A percentile compares a stretch with the other conserved stretches of the same genome.
Evolutionary conservation across 345 rosid species (phyloP).

Genomic region (Salix koriyanagi): DNA sequence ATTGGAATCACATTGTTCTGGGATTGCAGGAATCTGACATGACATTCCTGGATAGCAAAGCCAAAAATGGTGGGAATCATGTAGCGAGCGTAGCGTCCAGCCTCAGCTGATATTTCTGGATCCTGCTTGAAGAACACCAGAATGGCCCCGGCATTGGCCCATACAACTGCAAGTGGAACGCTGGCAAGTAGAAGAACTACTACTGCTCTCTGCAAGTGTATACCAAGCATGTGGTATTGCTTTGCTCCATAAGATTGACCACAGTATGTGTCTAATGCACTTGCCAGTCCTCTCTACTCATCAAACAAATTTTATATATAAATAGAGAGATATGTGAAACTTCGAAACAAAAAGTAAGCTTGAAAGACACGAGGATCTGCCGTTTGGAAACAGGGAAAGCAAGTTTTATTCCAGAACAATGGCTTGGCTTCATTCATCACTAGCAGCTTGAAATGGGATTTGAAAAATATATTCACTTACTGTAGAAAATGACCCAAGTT

Average conservation of each 20-base stretch:
- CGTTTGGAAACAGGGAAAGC: no score
- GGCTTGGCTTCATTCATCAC: no score
- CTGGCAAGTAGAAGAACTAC: constrained; percentile 18
- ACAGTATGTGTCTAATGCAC: constrained; percentile 33
- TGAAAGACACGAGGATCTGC: no score
- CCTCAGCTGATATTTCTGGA: constrained; percentile 34
- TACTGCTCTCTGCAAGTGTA: constrained; percentile 25
- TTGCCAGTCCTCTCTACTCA: constrained; percentile 23
- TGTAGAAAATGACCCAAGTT: no score
- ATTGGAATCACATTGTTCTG: constrained; percentile 50
- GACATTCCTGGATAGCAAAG: constrained; percentile 36
- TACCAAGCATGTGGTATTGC: constrained; percentile 29
- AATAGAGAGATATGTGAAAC: not conserved
- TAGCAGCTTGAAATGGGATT: no score
- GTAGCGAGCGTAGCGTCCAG: constrained; percentile 39
- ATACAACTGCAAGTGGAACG: constrained; percentile 17
- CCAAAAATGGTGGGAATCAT: constrained; percentile 46
- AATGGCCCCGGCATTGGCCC: constrained; percentile 15
- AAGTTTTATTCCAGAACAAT: no score
- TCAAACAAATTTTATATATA: not conserved
- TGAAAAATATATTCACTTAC: no score
- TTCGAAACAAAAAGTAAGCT: not conserved
- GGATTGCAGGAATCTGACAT: constrained; percentile 43
- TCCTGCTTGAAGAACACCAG: constrained; percentile 20
- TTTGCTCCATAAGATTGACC: constrained; percentile 39